Conservation (phyloP, 176 grass and related monocot genomes). For the Ensete glaucum region DNA sequence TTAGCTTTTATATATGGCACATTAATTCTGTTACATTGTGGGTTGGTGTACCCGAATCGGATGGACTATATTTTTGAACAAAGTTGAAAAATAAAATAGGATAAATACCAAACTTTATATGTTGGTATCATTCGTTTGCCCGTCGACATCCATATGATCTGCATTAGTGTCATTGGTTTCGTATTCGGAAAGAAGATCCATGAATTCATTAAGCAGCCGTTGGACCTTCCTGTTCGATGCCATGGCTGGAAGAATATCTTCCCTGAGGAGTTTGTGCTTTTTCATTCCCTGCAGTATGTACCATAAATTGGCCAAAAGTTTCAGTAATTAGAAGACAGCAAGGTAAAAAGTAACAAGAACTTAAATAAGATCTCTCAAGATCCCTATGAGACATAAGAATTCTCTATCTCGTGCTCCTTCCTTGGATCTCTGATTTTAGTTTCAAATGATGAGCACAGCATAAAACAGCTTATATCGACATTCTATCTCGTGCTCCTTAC, state of each 20-base stretch:
- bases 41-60: too few species aligned
- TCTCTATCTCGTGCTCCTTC: too few species aligned
- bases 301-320: background rate
- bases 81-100: too few species aligned
- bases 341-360: background rate
- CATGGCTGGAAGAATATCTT: constrained; percentile 83
- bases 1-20: too few species aligned
- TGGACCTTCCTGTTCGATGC: constrained; percentile 91
- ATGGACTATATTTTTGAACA: too few species aligned
- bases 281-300: constrained; percentile 69
- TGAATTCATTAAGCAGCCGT: constrained; percentile 79
- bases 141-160: constrained; percentile 9
- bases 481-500: too few species aligned
- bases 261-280: constrained; percentile 75
- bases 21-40: too few species aligned
- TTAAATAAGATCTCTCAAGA: too few species aligned
- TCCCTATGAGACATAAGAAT: too few species aligned
- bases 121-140: constrained; percentile 33
- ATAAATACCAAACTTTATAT: background rate
- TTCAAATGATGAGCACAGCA: too few species aligned
- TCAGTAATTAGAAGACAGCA: background rate
- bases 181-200: constrained; percentile 80
- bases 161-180: constrained; percentile 30
- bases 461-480: too few species aligned
- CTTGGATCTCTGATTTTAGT: too few species aligned